Conservation (phyloP, 345 rosid genomes). For the Boechera retrofracta region DNA sequence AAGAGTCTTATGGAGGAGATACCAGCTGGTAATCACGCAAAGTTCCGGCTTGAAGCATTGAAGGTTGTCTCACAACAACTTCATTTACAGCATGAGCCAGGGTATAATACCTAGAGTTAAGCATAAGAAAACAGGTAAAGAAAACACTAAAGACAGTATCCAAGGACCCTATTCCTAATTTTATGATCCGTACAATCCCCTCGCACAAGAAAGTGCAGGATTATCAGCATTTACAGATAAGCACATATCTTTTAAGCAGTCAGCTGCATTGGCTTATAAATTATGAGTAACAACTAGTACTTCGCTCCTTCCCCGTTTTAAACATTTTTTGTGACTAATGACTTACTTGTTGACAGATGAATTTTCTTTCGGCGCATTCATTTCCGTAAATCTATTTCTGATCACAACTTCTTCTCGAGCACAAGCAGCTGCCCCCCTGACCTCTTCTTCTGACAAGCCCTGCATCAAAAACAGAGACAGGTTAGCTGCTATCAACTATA, state of each 20-base stretch:
- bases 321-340: slow-evolving; percentile 19
- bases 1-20: slow-evolving; percentile 46
- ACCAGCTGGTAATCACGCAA: slow-evolving; percentile 99
- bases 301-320: slow-evolving; percentile 18
- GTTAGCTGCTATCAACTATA: slow-evolving; percentile 30
- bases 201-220: slow-evolving; percentile 18
- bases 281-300: slow-evolving; percentile 21
- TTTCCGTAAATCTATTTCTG: slow-evolving; percentile 89
- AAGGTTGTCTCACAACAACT: slow-evolving; percentile 87
- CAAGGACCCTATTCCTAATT: slow-evolving; percentile 27
- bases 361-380: slow-evolving; percentile 95
- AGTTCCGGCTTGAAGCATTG: slow-evolving; percentile 93
- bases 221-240: slow-evolving; percentile 28
- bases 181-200: slow-evolving; percentile 7
- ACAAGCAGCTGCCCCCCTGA: slow-evolving; percentile 89
- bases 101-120: slow-evolving; percentile 73
- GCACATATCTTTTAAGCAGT: slow-evolving; percentile 5
- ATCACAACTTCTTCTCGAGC: slow-evolving; percentile 98
- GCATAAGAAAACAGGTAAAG: slow-evolving; percentile 17
- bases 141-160: slow-evolving; percentile 31
- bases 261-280: slow-evolving; percentile 9
- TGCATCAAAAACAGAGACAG: slow-evolving; percentile 44
- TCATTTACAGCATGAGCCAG: slow-evolving; percentile 99
- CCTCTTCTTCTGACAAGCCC: slow-evolving; percentile 99
- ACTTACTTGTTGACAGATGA: slow-evolving; percentile 96